Base-by-base conservation (phyloP, 257 asterid species). In the Mitragyna speciosa region DNA sequence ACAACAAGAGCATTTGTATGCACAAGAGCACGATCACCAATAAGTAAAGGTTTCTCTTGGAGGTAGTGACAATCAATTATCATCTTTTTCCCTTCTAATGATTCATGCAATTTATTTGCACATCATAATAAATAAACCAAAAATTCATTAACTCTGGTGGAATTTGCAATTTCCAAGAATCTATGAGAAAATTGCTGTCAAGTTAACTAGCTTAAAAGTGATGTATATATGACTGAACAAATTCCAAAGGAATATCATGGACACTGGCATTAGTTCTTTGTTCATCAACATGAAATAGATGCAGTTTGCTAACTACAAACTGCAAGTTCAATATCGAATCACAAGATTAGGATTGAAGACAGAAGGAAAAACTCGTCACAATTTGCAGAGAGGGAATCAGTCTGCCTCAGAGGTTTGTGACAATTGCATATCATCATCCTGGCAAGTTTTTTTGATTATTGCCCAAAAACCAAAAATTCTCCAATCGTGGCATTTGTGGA, bases 371-470 rank as follows among this genome's bases (percentile, higher is more conserved):
- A 22, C 31, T 17, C 48, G 28, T 31, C 6, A 49, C 2, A 19
- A 9, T 33, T 2, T 59, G 47, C 12, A 20, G 28, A 12, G 20
- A 54, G 31, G 33, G 48, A 28, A 14, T 43, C 22, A 31, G 75
- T 80, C 84, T 80, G 91, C 90, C 91, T 86, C 93, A 86, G 88
- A 85, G 89, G 91, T 87, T 2, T 85, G 93, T 86, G 89, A 87
- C 89, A 87, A 89, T 82, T 7, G 52, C 14, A 31, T 49, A 4
- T 72, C 64, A 48, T 28, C 64, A 52, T 49, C 12, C 43, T 26
- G n/a, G n/a, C n/a, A n/a, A n/a, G n/a, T n/a, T n/a, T n/a, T n/a
- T n/a, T n/a, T n/a, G n/a, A n/a, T n/a, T n/a, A n/a, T n/a, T n/a
- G n/a, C n/a, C n/a, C n/a, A n/a, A n/a, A n/a, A n/a, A n/a, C n/a